These are phyloP conservation scores for Cryphonectria radicalis DNA, from an alignment of 2,329 filamentous ascomycete genomes.

Conservation along the genomic window DNA sequence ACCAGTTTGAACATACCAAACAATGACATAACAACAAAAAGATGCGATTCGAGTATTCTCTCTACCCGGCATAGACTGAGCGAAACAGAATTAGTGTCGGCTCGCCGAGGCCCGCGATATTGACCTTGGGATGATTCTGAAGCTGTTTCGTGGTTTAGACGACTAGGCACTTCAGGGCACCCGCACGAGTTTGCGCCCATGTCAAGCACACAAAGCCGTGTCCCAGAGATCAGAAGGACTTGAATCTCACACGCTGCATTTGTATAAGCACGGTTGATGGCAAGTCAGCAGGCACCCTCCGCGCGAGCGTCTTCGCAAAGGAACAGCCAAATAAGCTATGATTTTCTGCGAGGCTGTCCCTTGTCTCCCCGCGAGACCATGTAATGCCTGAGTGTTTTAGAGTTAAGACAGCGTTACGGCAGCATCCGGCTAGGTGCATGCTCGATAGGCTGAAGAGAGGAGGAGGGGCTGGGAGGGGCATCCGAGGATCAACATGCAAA, in stretches of 20 bases:
- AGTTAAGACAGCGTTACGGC: not conserved
- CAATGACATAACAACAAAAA: not conserved
- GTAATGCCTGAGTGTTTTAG: not conserved
- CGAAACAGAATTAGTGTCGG: constrained; percentile 25
- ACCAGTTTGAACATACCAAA: too few species aligned
- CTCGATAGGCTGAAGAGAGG: not conserved
- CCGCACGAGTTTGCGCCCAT: not conserved
- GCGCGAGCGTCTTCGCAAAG: not conserved
- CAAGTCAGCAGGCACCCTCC: not conserved
- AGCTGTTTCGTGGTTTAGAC: constrained; percentile 25
- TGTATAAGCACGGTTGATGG: not conserved
- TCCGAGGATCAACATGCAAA: not conserved
- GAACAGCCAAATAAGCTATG: not conserved
- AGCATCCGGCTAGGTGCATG: not conserved
- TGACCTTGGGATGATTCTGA: constrained; percentile 24
- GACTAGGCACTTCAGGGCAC: constrained; percentile 15
- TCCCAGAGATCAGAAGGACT: not conserved
- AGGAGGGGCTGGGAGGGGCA: not conserved
- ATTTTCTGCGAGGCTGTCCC: not conserved
- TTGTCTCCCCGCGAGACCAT: not conserved
- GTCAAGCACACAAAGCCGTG: not conserved
- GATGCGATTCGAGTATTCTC: constrained; percentile 19
- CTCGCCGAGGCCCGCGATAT: constrained; percentile 24
- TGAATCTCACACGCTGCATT: not conserved
- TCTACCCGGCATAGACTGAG: constrained; percentile 7